Percentiles rank a stretch among this genome's conserved stretches.
Conservation (phyloP, 1,284 basidiomycete genomes). For the Flammula alnicola region DNA sequence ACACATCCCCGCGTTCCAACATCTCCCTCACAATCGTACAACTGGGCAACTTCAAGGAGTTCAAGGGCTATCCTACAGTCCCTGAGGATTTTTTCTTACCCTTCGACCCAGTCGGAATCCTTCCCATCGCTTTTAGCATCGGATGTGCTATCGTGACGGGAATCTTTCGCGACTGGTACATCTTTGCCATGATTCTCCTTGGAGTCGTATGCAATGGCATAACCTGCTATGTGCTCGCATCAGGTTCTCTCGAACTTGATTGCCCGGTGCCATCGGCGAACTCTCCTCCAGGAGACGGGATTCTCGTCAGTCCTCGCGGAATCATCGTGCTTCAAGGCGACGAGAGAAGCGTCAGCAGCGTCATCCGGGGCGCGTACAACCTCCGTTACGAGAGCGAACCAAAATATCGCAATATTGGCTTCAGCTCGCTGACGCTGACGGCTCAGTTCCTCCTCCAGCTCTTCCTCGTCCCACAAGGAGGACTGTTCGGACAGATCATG, state of each 20-base stretch:
- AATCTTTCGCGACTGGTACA: constrained; percentile 18
- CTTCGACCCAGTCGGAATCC: constrained; percentile 10
- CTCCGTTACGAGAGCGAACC: constrained; percentile 15
- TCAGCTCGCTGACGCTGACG: constrained; percentile 16
- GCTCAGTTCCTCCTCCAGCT: constrained; percentile 22
- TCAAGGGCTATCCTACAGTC: constrained; percentile 4
- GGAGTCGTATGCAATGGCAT: constrained; percentile 19
- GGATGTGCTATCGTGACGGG: constrained; percentile 7
- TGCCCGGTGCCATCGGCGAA: constrained; percentile 10
- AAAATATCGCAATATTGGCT: constrained; percentile 16
- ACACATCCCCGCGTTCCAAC: neutral
- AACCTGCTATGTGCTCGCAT: constrained; percentile 18
- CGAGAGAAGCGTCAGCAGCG: constrained; percentile 17
- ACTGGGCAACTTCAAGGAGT: constrained; percentile 8
- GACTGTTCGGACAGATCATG: constrained; percentile 21
- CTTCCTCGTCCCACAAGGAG: constrained; percentile 21
- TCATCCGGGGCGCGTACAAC: constrained; percentile 16
- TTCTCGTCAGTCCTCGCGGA: constrained; percentile 8
- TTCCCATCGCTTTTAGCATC: constrained; percentile 15
- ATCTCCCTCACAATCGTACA: constrained; percentile 14
- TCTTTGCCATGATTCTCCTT: constrained; percentile 19
- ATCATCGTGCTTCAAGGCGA: constrained; percentile 20
- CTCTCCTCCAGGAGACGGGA: constrained; percentile 21
- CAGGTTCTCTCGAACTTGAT: constrained; percentile 13
- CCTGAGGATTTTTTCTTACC: constrained; percentile 7